Base-by-base conservation (phyloP, 768 basidiomycete genomes). In the Mycena filopes region DNA sequence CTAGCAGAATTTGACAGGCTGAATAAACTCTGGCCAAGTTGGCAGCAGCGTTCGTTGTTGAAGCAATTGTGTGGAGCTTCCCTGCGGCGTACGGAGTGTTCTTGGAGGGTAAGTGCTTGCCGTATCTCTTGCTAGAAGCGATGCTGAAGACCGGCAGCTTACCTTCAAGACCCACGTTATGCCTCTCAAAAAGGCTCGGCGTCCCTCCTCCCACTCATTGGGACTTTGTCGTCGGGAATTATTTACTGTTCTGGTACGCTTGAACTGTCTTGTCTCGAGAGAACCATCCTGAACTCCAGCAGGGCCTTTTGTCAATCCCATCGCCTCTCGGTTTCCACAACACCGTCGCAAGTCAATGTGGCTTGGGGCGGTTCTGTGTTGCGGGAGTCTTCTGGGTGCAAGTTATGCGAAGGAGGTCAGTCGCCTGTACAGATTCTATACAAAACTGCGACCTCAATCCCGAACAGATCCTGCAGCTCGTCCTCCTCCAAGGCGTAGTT, bases 41-140 rank as follows among this genome's bases (percentile, higher is more conserved):
- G 29, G 60, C 66, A 20, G 72, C 74, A 15, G 70, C 73, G 2
- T 74, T 74, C 55, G 45, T 73, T 33, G 67, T 75, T 23, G 71
- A 75, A 48, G 67, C 63, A 15, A 66, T 76, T 28, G 72, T 76
- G 5, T 77, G 77, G 77, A 73, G 73, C 1, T 75, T 76, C 46
- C 75, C 75, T 1, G 66, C 53, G 28, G 63, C 75, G 9, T 76
- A 66, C 47, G 76, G 75, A 29, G 69, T 77, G 13, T 75, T 78
- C 43, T 57, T 77, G 1, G 59, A 74, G 41, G 57, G 71, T 73
- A 33, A 33, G 12, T 12, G 12, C 33, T 33, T 33, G 33, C 33
- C 33, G n/a, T n/a, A n/a, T n/a, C n/a, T n/a, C n/a, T n/a, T n/a
- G n/a, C n/a, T n/a, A n/a, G n/a, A n/a, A n/a, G n/a, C n/a, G n/a